Percentiles rank a stretch among this genome's conserved stretches.
phyloP scores from a whole-genome alignment of 345 rosid species.

The Euphorbia tirucalli region DNA sequence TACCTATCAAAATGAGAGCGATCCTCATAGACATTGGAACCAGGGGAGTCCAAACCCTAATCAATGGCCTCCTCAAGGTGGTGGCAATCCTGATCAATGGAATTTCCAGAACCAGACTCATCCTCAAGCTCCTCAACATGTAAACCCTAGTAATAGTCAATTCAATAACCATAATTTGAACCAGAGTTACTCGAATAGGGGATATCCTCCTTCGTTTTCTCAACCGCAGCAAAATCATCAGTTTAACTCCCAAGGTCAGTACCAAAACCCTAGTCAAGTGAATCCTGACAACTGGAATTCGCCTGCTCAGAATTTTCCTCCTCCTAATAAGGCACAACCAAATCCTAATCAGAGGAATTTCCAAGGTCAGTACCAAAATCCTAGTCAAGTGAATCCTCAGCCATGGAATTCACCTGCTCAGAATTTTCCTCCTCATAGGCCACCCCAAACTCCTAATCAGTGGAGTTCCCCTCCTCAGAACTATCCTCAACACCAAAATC shows the following conservation, averaged over 20 bases:
- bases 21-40: slow-evolving; percentile 6
- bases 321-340: background rate
- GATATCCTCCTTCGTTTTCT: background rate
- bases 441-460: slow-evolving; percentile 1
- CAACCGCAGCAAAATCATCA: slow-evolving; percentile 8
- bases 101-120: slow-evolving; percentile 23
- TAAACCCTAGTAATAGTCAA: slow-evolving; percentile 27
- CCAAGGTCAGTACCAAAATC: slow-evolving; percentile 21
- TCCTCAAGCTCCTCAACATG: slow-evolving; percentile 30
- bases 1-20: slow-evolving; percentile 6
- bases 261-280: slow-evolving; percentile 14
- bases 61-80: slow-evolving; percentile 32
- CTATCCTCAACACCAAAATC: background rate
- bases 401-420: slow-evolving; percentile 8
- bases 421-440: background rate
- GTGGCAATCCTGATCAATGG: slow-evolving; percentile 33
- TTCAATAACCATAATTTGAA: slow-evolving; percentile 8
- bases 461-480: background rate
- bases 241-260: slow-evolving; percentile 24
- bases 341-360: slow-evolving; percentile 13
- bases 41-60: slow-evolving; percentile 13
- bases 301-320: background rate
- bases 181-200: too few species aligned
- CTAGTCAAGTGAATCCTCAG: slow-evolving; percentile 10
- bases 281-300: slow-evolving; percentile 17